Evolutionary conservation across 163 green algal genomes (phyloP), one percentile per base, ranked within the genome.

Genomic region (Scenedesmus sp.): DNA sequence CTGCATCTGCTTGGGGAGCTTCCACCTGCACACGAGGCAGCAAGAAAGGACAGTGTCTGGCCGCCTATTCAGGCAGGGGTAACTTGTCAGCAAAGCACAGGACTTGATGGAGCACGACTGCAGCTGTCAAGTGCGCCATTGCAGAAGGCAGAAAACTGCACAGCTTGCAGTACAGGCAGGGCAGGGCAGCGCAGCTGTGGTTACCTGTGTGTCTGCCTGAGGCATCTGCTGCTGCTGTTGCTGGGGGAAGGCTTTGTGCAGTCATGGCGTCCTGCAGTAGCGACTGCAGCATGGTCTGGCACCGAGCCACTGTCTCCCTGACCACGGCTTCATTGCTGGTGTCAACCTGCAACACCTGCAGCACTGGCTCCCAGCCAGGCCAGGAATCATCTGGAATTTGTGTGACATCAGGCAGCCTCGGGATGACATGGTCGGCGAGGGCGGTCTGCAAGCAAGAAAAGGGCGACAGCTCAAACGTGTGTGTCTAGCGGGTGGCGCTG

Each of bases 321-420:
- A 92, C 88, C 30, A 53, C 30, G 72, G 42, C 30, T 15, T 46
- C 68, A 81, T 92, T 61, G 81, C 65, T 80, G 44, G 51, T 37
- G 61, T 89, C 82, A 2, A 92, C 81, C 18, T 88, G 56, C 49
- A 92, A 78, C 83, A 79, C 81, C 18, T 40, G n/a, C 43, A 89
- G 65, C 26, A 92, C 78, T 46, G 83, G 88, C 81, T 83, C 81
- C 88, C 88, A 92, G 15, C 88, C 88, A 26, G 53, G 35, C 88
- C 88, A 92, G n/a, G 61, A 35, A 49, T 46, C 61, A 51, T 92
- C 81, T 35, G 88, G 88, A 16, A 92, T 89, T 56, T 92, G 81
- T 1, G 81, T 92, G 49, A 92, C 88, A 53, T 92, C 88, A 40
- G 81, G 88, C 30, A 92, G 81, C 30, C 35, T 80, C 35, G 88